Evolutionary conservation across 768 basidiomycete species (phyloP).

Genomic region (Cystobasidium ongulense): DNA sequence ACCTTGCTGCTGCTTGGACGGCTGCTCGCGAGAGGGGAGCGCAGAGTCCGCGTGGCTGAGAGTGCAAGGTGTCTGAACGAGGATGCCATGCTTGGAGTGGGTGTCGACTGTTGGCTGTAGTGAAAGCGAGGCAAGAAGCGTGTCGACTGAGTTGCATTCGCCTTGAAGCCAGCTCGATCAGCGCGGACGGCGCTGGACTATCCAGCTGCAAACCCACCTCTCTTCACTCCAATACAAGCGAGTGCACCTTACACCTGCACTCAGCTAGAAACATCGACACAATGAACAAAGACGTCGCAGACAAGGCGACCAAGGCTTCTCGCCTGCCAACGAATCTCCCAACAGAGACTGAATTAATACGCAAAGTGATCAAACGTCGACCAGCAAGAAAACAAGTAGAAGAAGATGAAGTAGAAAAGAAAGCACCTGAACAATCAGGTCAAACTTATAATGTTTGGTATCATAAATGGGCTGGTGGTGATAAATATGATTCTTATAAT

Average conservation of each 20-base stretch:
- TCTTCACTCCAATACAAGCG: neutral
- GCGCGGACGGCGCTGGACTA: neutral
- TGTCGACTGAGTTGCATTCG: neutral
- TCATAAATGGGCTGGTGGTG: constrained; percentile 98
- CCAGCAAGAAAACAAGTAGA: constrained; percentile 42
- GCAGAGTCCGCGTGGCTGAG: neutral
- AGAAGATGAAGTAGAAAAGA: constrained; percentile 37
- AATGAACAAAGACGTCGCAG: constrained; percentile 8
- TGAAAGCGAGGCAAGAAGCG: neutral
- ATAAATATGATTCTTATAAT: constrained; percentile 90
- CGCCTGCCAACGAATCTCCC: neutral
- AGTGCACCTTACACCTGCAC: neutral
- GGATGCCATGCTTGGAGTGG: neutral
- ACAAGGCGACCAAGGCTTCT: neutral
- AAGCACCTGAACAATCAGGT: constrained; percentile 32
- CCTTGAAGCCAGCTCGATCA: neutral
- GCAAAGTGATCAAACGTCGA: constrained; percentile 38
- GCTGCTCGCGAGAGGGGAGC: neutral
- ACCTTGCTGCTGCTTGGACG: neutral
- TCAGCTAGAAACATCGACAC: neutral
- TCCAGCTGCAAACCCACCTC: neutral
- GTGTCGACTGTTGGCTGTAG: neutral
- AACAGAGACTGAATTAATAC: neutral
- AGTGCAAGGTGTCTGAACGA: neutral
- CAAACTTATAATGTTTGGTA: constrained; percentile 70